Percentiles rank a stretch among this genome's conserved stretches.
These are phyloP conservation scores for Mycena vitilis DNA, from an alignment of 768 basidiomycete genomes.

Conservation along the genomic window DNA sequence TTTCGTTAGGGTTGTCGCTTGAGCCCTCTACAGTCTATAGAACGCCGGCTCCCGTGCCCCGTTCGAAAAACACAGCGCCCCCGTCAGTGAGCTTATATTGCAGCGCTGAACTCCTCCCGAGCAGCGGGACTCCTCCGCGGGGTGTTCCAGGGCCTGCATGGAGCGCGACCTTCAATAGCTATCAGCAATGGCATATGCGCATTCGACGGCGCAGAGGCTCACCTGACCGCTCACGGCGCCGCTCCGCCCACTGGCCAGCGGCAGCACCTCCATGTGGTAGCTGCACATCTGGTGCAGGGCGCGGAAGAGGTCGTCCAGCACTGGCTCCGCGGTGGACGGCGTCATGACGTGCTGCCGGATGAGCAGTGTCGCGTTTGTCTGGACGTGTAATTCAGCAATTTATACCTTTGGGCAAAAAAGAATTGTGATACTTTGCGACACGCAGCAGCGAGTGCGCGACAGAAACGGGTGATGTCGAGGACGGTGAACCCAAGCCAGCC, in stretches of 20 bases:
- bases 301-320: slow-evolving; percentile 65
- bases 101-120: slow-evolving; percentile 66
- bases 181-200: neutral
- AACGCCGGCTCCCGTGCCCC: slow-evolving; percentile 76
- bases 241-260: slow-evolving; percentile 80
- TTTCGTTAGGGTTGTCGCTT: neutral
- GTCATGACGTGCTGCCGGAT: slow-evolving; percentile 74
- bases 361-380: slow-evolving; percentile 68
- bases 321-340: slow-evolving; percentile 53
- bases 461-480: slow-evolving; percentile 65
- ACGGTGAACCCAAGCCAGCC: slow-evolving; percentile 76
- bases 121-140: slow-evolving; percentile 49
- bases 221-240: slow-evolving; percentile 86
- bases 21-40: neutral
- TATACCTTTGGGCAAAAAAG: neutral
- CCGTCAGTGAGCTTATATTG: slow-evolving; percentile 80
- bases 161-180: slow-evolving; percentile 65
- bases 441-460: slow-evolving; percentile 66
- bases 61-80: slow-evolving; percentile 75
- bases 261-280: slow-evolving; percentile 78
- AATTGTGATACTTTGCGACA: slow-evolving; percentile 62
- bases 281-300: slow-evolving; percentile 70
- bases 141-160: slow-evolving; percentile 63
- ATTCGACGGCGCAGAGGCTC: slow-evolving; percentile 25
- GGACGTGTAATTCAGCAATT: slow-evolving; percentile 12